Conservation (phyloP, 306 rosid genomes). For the Sicyos baderoa region DNA sequence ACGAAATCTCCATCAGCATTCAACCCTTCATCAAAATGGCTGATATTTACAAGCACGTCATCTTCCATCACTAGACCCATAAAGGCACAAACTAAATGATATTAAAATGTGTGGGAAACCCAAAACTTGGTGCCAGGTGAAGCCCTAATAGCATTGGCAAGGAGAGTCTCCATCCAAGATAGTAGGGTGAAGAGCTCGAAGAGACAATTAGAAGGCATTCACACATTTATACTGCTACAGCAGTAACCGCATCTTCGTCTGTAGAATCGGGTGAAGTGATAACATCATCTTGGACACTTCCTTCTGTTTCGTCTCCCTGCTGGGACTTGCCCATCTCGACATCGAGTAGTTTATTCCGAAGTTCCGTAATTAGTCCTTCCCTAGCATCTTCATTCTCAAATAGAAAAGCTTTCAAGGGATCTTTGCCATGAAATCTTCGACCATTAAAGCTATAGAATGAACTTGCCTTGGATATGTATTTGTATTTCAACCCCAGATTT, state of each 20-base stretch:
- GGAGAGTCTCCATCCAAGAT: not conserved
- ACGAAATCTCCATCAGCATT: not conserved
- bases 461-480: conserved; percentile 43
- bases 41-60: not conserved
- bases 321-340: conserved; percentile 21
- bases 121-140: not conserved
- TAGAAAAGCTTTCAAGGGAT: conserved; percentile 55
- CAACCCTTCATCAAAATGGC: not conserved
- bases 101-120: not conserved
- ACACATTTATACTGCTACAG: not conserved
- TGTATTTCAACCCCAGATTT: conserved; percentile 56
- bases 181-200: not conserved
- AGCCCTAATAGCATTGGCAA: not conserved
- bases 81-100: not conserved
- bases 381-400: conserved; percentile 33
- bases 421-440: conserved; percentile 50
- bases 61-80: not conserved
- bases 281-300: conserved; percentile 33
- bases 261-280: conserved; percentile 46
- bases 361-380: conserved; percentile 51
- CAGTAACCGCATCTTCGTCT: conserved; percentile 39
- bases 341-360: conserved; percentile 52
- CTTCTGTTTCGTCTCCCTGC: conserved; percentile 29
- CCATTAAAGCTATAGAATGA: conserved; percentile 38
- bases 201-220: not conserved